Evolutionary conservation across 805 yeast species (phyloP), one percentile per base, ranked within the genome.

Genomic region (Wickerhamiella galacta): DNA sequence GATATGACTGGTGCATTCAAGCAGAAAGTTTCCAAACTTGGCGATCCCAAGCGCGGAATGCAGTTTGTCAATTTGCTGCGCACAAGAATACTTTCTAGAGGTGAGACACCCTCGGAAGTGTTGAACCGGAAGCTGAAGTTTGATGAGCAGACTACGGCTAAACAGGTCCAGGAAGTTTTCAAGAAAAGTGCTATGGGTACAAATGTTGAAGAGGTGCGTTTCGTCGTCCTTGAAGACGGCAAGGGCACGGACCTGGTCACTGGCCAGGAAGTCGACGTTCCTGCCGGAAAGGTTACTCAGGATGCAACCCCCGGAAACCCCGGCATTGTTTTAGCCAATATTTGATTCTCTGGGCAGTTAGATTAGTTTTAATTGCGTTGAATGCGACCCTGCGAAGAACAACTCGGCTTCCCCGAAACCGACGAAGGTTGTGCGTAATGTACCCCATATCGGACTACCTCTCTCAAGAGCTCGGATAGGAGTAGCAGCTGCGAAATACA

Each of bases 31-130:
- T 48, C 54, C 32, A 49, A 56, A 39, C 43, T 57, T 9, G 64
- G 64, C 11, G 96, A 90, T 49, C 80, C 85, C 79, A 90, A 90
- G 69, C 76, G 92, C 47, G 95, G 94, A 39, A 90, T 90, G 96
- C 96, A 96, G 38, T 87, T 85, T 56, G 83, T 90, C 40, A 75
- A 87, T 42, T 62, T 71, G 46, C 63, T 90, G 56, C 85, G 90
- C 58, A 80, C 75, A 52, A 73, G 93, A 61, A 65, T 90, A 44
- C 58, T 64, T 25, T 36, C 43, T 21, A 51, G 50, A 20, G 54
- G 54, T 7, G 49, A 45, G 34, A 57, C 74, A 20, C 74, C 94
- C 14, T 71, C 68, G 34, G 68, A 69, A 33, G 94, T 90, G 17
- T 82, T 90, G 66, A 75, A 83, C 66, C 72, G 96, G 62, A 77